Evolutionary conservation across 345 rosid species (phyloP).

Genomic region (Linum usitatissimum): DNA sequence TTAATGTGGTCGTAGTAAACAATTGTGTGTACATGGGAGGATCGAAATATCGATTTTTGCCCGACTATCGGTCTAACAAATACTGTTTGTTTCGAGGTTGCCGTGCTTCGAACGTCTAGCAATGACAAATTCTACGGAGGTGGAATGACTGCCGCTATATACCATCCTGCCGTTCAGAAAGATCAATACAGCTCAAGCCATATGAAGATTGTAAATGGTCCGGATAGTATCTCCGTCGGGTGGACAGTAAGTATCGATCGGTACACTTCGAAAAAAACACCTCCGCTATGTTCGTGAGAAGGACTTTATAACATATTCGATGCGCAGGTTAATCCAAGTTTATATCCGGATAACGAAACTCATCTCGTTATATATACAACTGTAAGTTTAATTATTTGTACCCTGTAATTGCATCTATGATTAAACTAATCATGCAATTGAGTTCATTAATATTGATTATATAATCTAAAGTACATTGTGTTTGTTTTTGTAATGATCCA

Average conservation of each 20-base stretch:
- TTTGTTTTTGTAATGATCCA: no score
- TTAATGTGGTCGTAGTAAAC: no score
- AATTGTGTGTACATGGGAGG: no score
- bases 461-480: no score
- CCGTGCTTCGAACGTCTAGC: not conserved
- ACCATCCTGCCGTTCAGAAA: not conserved
- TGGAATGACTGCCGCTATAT: not conserved
- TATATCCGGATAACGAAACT: conserved; percentile 14
- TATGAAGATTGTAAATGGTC: conserved; percentile 1
- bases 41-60: no score
- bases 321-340: conserved; percentile 11
- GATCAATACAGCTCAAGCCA: not conserved
- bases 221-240: not conserved
- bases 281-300: no score
- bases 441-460: no score
- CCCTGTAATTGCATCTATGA: no score
- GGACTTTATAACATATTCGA: no score
- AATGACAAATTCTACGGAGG: not conserved
- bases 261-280: no score
- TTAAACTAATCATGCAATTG: no score
- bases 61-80: not conserved
- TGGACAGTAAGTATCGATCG: not conserved
- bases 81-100: not conserved
- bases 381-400: conserved; percentile 10
- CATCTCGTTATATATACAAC: conserved; percentile 8